Evolutionary conservation across 2,329 filamentous ascomycete genomes (phyloP), one percentile per base, ranked within the genome.

Genomic region (Alternaria panax): DNA sequence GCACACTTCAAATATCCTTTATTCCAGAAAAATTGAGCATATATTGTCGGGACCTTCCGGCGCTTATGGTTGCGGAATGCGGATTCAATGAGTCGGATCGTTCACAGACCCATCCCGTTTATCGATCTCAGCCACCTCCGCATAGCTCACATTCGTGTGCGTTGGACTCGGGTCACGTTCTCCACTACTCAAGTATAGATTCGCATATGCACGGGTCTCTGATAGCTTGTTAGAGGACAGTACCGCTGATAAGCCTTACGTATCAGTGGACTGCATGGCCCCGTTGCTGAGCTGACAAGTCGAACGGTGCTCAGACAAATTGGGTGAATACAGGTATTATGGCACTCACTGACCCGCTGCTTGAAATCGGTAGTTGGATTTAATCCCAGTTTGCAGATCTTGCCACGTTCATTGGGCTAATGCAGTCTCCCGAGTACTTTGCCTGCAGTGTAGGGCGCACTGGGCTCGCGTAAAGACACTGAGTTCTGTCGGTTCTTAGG

Each of bases 371-470:
- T 27, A 51, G 41, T 32, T 41, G 16, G 45, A 18, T 48, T 34
- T 8, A 24, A 38, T 41, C 46, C 52, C 27, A 46, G 46, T 56
- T 22, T 32, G 41, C 27, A 46, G 40, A 47, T 51, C 32, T 32
- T 32, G 38, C 30, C 30, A 41, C 40, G 34, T 42, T 28, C 32
- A 22, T 27, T 27, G 18, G 34, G 53, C 57, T 60, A 57, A 57
- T 47, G 57, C 57, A 59, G 53, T 47, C 32, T 51, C 47, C 57
- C 46, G 57, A 24, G 34, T 20, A 48, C 36, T 36, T 51, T 28
- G 16, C 12, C 34, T 28, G 30, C 18, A 20, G 38, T 42, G 12
- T 36, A 32, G 22, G 14, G 16, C 7, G 38, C 40, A 42, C 14
- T 38, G 16, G 27, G 25, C 40, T 30, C 12, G 32, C 7, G 18